Evolutionary conservation across 192 early-diverging fungal genomes (phyloP).

Genomic region (Tieghemiomyces parasiticus): DNA sequence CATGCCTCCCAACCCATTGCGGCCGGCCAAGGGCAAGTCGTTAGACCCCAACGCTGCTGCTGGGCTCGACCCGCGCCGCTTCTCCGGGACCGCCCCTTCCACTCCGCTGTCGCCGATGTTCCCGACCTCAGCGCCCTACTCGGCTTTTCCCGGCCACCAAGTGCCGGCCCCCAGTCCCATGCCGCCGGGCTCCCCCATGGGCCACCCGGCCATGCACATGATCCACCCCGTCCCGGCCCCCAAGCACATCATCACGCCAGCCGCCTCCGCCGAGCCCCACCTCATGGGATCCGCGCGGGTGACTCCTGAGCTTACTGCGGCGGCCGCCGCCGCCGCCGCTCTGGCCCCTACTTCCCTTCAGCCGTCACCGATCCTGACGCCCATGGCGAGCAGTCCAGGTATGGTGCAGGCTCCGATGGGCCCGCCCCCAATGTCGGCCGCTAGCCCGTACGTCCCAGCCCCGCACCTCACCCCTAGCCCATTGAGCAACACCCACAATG

Average conservation of each 20-base stretch:
- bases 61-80: not conserved
- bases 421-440: not conserved
- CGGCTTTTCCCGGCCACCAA: constrained; percentile 1
- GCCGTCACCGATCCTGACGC: not conserved
- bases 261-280: not conserved
- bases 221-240: constrained; percentile 5
- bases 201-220: constrained; percentile 9
- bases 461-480: not conserved
- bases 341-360: not conserved
- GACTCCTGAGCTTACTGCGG: not conserved
- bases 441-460: not conserved
- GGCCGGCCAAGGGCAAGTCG: not conserved
- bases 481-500: not conserved
- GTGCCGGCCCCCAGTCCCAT: not conserved
- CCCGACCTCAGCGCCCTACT: not conserved
- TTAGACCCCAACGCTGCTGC: constrained; percentile 1
- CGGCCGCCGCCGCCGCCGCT: constrained; percentile 2
- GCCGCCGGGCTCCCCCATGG: not conserved
- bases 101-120: not conserved
- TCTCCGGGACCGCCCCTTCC: not conserved
- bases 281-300: not conserved
- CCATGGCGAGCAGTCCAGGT: not conserved
- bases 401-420: constrained; percentile 4
- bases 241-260: constrained; percentile 9
- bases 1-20: not conserved